A percentile compares a stretch with the other conserved stretches of the same genome.
These are phyloP conservation scores for Gossypium davidsonii DNA, from an alignment of 441 rosid genomes.

Conservation along the genomic window DNA sequence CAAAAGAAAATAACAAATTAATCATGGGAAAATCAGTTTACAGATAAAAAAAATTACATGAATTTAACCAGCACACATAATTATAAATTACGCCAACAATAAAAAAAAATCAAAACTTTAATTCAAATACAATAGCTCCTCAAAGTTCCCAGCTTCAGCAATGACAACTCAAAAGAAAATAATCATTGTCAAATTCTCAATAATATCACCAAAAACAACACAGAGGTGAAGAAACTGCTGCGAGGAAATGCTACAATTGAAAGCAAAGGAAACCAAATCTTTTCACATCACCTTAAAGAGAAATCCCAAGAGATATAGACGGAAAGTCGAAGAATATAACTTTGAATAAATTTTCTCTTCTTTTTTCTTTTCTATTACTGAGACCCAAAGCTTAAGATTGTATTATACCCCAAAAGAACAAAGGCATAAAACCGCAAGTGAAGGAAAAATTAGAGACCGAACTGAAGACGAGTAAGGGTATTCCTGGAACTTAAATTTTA, in stretches of 20 bases:
- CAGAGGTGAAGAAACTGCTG: neutral
- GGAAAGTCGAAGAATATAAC: neutral
- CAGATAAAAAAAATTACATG: conserved; percentile 8
- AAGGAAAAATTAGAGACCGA: neutral
- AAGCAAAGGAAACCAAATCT: neutral
- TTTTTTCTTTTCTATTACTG: conserved; percentile 8
- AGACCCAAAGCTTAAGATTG: conserved; percentile 36
- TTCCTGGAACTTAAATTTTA: neutral
- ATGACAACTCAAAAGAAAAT: neutral
- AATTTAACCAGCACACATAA: conserved; percentile 8
- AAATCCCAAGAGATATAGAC: neutral
- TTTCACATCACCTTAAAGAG: conserved; percentile 6
- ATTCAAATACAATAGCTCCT: conserved; percentile 1
- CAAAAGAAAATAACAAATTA: neutral
- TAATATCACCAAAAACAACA: neutral
- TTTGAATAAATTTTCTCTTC: neutral
- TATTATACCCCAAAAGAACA: conserved; percentile 17
- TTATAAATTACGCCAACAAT: neutral
- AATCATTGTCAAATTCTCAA: neutral
- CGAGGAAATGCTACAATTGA: neutral
- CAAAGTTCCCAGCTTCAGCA: neutral
- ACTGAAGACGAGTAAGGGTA: conserved; percentile 19
- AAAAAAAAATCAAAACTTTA: neutral
- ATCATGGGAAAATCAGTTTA: conserved; percentile 10
- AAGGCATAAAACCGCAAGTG: neutral